Percentiles rank a stretch among this genome's conserved stretches.
phyloP scores from a whole-genome alignment of 192 early-diverging fungal genomes.

The Podochytrium sp. region DNA sequence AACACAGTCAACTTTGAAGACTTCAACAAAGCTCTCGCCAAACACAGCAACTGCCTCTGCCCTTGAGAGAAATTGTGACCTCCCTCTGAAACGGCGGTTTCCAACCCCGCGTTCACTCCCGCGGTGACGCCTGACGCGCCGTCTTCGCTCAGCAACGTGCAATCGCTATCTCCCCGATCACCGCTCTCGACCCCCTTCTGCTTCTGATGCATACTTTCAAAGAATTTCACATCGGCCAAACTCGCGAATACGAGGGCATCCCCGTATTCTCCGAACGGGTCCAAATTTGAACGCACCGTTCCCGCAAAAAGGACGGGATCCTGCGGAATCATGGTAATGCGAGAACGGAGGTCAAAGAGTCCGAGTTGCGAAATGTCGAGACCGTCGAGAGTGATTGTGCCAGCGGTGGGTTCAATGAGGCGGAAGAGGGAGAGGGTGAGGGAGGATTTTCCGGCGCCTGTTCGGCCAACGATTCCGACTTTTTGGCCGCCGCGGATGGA shows the following conservation, averaged over 20 bases:
- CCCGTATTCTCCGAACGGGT: slow-evolving; percentile 68
- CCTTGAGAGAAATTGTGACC: slow-evolving; percentile 86
- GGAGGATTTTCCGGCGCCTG: slow-evolving; percentile 64
- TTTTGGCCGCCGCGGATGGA: slow-evolving; percentile 66
- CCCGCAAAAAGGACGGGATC: slow-evolving; percentile 64
- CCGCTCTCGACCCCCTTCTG: slow-evolving; percentile 67
- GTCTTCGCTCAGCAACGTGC: slow-evolving; percentile 38
- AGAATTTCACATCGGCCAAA: slow-evolving; percentile 18
- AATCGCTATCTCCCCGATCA: slow-evolving; percentile 46
- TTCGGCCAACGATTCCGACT: slow-evolving; percentile 51
- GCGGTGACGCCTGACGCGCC: slow-evolving; percentile 27
- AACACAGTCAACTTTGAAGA: slow-evolving; percentile 36
- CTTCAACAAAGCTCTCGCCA: slow-evolving; percentile 62
- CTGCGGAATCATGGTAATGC: slow-evolving; percentile 52
- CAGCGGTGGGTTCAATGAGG: slow-evolving; percentile 36
- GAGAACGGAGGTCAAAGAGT: slow-evolving; percentile 53
- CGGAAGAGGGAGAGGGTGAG: slow-evolving; percentile 39
- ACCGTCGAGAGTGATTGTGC: slow-evolving; percentile 69
- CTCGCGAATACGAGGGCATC: neutral
- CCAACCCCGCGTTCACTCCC: slow-evolving; percentile 45
- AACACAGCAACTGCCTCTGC: slow-evolving; percentile 77
- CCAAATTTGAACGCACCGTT: slow-evolving; percentile 72
- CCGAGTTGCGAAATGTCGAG: slow-evolving; percentile 65
- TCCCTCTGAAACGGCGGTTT: slow-evolving; percentile 71
- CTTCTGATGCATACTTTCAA: slow-evolving; percentile 64